phyloP scores from a whole-genome alignment of 345 rosid species.

The Limnanthes douglasii region DNA sequence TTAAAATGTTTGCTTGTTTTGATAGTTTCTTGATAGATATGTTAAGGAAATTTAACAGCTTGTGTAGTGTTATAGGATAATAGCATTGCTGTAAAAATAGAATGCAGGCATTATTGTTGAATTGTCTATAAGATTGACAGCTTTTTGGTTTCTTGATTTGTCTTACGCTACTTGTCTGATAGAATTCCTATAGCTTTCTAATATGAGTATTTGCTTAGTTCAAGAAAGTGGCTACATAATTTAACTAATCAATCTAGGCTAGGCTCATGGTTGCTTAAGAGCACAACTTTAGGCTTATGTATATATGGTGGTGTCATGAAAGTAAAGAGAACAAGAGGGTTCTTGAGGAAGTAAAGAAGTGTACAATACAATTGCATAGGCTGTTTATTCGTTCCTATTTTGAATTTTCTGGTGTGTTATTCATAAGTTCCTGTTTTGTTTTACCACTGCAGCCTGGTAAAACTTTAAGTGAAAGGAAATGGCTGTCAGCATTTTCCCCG shows the following conservation, averaged over 20 bases:
- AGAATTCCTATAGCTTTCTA: too few relatives aligned
- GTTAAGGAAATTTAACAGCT: neutral
- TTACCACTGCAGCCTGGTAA: slow-evolving; percentile 65
- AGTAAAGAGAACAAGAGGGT: neutral
- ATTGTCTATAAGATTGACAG: neutral
- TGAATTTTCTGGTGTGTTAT: neutral
- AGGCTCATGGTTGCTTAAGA: neutral
- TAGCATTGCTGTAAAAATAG: neutral
- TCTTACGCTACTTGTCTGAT: too few relatives aligned
- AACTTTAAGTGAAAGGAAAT: slow-evolving; percentile 94
- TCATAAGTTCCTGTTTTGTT: slow-evolving; percentile 6
- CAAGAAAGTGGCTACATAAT: neutral
- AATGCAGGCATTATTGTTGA: neutral
- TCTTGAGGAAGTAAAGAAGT: neutral
- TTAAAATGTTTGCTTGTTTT: neutral
- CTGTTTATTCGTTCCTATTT: too few relatives aligned
- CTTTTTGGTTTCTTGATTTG: neutral
- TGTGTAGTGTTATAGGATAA: neutral
- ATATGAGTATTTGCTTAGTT: too few relatives aligned
- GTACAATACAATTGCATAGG: too few relatives aligned
- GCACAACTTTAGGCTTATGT: neutral
- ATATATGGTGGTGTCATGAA: neutral
- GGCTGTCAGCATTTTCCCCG: slow-evolving; percentile 77
- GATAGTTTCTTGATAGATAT: neutral
- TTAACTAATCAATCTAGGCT: neutral